A percentile compares a stretch with the other conserved stretches of the same genome.
Conservation (phyloP, 345 rosid genomes). For the Bretschneidera sinensis region DNA sequence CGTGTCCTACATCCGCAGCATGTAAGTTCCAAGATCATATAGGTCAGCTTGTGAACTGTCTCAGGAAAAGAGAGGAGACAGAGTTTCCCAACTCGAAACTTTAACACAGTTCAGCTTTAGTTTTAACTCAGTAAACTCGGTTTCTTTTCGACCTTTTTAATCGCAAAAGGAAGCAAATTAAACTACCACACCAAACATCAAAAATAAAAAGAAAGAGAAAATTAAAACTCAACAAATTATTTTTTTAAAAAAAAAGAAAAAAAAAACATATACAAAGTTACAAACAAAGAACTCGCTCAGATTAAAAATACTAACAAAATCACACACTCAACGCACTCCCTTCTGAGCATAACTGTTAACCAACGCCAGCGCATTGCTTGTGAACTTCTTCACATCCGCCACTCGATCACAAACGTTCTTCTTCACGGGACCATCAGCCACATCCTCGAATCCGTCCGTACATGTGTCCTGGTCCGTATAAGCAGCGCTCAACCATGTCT, state of each 20-base stretch:
- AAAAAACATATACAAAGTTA: not conserved
- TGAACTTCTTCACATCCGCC: slow-evolving; percentile 54
- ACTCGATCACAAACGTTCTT: slow-evolving; percentile 45
- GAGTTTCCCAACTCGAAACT: too few species aligned
- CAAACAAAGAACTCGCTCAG: not conserved
- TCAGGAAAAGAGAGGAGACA: not conserved
- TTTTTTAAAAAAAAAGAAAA: not conserved
- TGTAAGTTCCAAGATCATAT: too few species aligned
- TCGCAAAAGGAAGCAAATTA: not conserved
- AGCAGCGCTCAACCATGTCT: slow-evolving; percentile 97
- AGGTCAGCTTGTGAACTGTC: too few species aligned
- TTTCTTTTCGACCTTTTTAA: too few species aligned
- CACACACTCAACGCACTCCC: slow-evolving; percentile 23
- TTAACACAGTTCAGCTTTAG: too few species aligned
- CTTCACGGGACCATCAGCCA: slow-evolving; percentile 45
- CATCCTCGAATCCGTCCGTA: slow-evolving; percentile 69
- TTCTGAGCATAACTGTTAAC: slow-evolving; percentile 58
- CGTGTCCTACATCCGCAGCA: too few species aligned
- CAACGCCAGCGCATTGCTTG: slow-evolving; percentile 74
- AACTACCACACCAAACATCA: not conserved
- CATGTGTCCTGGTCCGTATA: slow-evolving; percentile 88
- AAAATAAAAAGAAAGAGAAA: too few species aligned
- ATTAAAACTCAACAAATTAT: not conserved
- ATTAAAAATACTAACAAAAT: not conserved
- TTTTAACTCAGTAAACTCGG: not conserved